Base-by-base conservation (phyloP, 768 basidiomycete species). In the Guyanaporus albipodus region DNA sequence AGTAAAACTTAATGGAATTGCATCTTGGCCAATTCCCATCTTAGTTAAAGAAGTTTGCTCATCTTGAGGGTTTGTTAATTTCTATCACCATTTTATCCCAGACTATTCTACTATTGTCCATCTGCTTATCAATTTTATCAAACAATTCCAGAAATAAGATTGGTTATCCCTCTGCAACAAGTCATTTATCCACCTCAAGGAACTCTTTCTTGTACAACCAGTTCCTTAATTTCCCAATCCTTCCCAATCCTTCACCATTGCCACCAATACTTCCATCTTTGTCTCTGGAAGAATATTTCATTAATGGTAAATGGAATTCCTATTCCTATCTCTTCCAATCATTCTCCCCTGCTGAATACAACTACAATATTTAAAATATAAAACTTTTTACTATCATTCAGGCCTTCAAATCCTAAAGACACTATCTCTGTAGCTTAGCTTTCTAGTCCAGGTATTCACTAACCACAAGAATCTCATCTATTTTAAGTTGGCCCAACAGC, bases 351-450 rank as follows among this genome's bases (percentile, higher is more conserved):
- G 11, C 27, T 28, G 27, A 28, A 28, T 11, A 28, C 7, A 28
- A 28, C 27, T 28, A 28, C 27, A 28, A 28, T 28, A 11, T 28
- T 6, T 28, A 28, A 6, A 11, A 28, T 28, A 6, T 6, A 11
- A 11, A 28, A 28, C 27, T 28, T 11, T 11, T 28, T 11, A 6
- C 11, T 6, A 11, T 28, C 27, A 28, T 56, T 1, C 1, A 2
- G 0, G 41, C 39, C 4, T 14, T 56, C 0, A 40, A 50, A 14
- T 4, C 23, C 0, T 56, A 43, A 67, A 38, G 61, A 26, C 54
- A 67, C 23, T 72, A 67, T 31, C 27, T 27, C 2, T 11, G 11
- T 27, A 14, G 12, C 4, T 2, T 14, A 6, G 5, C 29, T 14
- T 31, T 14, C 1, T 12, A 1, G 8, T 11, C 2, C 8, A 31